phyloP scores from a whole-genome alignment of 1,139 yeast genomes.

The Starmera stellimalicola region DNA sequence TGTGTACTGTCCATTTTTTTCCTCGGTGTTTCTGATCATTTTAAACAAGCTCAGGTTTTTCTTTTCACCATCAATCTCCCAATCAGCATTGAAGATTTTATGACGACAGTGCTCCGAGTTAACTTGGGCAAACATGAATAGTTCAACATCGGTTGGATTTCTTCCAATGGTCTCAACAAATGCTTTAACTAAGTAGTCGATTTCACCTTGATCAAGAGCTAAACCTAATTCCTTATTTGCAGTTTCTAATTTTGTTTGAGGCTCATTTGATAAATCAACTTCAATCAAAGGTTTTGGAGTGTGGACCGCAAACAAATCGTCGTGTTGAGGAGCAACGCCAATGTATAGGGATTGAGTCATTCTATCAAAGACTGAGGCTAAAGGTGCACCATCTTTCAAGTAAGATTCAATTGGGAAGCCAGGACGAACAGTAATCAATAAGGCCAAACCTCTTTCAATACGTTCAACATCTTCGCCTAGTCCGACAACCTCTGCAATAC shows the following conservation, averaged over 20 bases:
- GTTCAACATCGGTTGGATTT: slow-evolving; percentile 95
- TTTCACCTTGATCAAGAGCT: slow-evolving; percentile 90
- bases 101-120: slow-evolving; percentile 99
- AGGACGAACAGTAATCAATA: slow-evolving; percentile 59
- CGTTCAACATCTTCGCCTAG: slow-evolving; percentile 61
- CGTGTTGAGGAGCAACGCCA: slow-evolving; percentile 48
- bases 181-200: slow-evolving; percentile 75
- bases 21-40: slow-evolving; percentile 94
- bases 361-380: slow-evolving; percentile 78
- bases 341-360: slow-evolving; percentile 80
- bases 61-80: slow-evolving; percentile 84
- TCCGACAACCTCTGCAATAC: slow-evolving; percentile 86
- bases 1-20: slow-evolving; percentile 70
- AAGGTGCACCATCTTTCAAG: slow-evolving; percentile 37
- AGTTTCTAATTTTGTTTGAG: slow-evolving; percentile 52
- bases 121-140: slow-evolving; percentile 99
- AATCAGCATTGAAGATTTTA: slow-evolving; percentile 96
- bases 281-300: slow-evolving; percentile 78
- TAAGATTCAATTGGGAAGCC: slow-evolving; percentile 55
- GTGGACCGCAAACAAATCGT: slow-evolving; percentile 71
- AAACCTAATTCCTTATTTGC: slow-evolving; percentile 84
- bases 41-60: slow-evolving; percentile 75
- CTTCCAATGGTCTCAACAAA: slow-evolving; percentile 68
- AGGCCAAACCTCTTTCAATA: slow-evolving; percentile 82
- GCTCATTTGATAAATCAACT: slow-evolving; percentile 48